Evolutionary conservation across 176 grass and related monocot genomes (phyloP).

Genomic region (Triticum monococcum): DNA sequence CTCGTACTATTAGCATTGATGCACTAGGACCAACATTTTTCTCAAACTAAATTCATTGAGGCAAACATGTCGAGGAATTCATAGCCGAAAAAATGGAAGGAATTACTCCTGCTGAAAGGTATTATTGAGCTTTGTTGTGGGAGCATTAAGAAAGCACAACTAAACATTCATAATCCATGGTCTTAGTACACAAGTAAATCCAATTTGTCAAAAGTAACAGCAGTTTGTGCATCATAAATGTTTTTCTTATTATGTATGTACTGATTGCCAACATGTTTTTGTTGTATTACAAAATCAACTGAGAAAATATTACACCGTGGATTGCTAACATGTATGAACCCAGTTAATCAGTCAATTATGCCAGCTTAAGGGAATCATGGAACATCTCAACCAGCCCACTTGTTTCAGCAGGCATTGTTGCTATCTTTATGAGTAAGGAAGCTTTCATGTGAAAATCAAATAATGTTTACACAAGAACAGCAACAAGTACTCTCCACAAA

Average conservation of each 20-base stretch:
- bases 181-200: neutral
- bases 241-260: neutral
- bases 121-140: neutral
- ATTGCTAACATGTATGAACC: neutral
- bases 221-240: neutral
- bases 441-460: no score
- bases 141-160: neutral
- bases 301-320: neutral
- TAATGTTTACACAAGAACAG: no score
- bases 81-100: no score
- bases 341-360: neutral
- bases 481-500: no score
- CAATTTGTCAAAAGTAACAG: neutral
- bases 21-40: neutral
- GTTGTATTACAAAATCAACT: neutral
- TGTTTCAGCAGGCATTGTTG: neutral
- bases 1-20: neutral
- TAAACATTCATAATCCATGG: no score
- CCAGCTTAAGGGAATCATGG: neutral
- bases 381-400: neutral
- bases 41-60: constrained; percentile 1
- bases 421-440: neutral
- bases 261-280: neutral
- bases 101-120: neutral
- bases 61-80: neutral